Base-by-base conservation (phyloP, 2,329 filamentous ascomycete species). In the Atkinsonella texensis region DNA sequence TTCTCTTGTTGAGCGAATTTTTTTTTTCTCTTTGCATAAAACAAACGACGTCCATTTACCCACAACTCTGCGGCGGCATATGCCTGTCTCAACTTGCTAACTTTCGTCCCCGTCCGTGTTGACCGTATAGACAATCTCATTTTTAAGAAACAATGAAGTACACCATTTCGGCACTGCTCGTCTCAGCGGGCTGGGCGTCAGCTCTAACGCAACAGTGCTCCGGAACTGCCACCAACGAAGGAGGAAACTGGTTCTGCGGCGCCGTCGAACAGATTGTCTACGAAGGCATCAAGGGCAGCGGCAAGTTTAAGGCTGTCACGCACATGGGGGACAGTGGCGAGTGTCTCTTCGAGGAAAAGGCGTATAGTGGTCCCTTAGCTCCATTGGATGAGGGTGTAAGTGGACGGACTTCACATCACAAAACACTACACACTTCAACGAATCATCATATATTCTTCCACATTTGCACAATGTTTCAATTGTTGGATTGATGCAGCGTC, bases 311-410 rank as follows among this genome's bases (percentile, higher is more conserved):
- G 53, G 75, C 76, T 51, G 76, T 89, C 38, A 78, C 73, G 28
- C 60, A 62, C 50, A 87, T 89, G 79, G 71, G 77, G 54, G 59
- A 70, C 15, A 62, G 68, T 47, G 77, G 77, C 41, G 60, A 70
- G 18, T 89, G 86, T 65, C 59, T 67, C 7, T 79, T 73, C 55
- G 64, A 71, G 39, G 67, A 73, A 15, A 68, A 75, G 54, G 52
- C 64, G 1, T 89, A 81, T 61, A 71, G 67, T 11, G 84, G 85
- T 13, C 70, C 76, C 41, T 69, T 87, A 49, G 77, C 83, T 31
- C 85, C 86, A 7, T 73, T 88, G 35, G 75, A 85, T 55, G 81
- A 85, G 63, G 84, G 85, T 69, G 85, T 88, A 70, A 67, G 79
- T 65, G 32, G 20, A 13, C 42, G 4, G 20, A 32, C 7, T n/a